These are phyloP conservation scores for Corylus americana DNA, from an alignment of 306 rosid species.

Conservation along the genomic window DNA sequence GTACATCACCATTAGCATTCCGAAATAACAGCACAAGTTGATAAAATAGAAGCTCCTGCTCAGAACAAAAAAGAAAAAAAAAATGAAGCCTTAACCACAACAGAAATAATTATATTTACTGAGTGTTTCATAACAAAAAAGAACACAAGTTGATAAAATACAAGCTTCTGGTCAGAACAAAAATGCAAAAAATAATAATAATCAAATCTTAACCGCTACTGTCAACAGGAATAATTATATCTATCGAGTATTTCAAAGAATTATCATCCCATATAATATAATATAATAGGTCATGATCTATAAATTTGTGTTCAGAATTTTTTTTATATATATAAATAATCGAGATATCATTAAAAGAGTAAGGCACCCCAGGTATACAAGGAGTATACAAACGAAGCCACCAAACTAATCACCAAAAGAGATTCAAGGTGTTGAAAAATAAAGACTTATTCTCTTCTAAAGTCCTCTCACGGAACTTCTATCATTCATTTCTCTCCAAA, in stretches of 20 bases:
- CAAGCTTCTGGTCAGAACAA: too few species aligned
- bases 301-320: not conserved
- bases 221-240: too few species aligned
- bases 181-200: not conserved
- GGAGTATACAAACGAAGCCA: too few species aligned
- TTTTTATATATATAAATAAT: too few species aligned
- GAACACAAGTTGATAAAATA: too few species aligned
- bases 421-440: not conserved
- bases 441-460: too few species aligned
- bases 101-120: not conserved
- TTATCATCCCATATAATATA: not conserved
- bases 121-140: not conserved
- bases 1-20: constrained; percentile 58
- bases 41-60: constrained; percentile 66
- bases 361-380: too few species aligned
- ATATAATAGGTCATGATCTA: not conserved
- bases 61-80: constrained; percentile 13
- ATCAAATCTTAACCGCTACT: too few species aligned
- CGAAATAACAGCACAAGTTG: constrained; percentile 62
- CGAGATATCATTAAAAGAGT: too few species aligned
- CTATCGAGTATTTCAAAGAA: not conserved
- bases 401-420: too few species aligned
- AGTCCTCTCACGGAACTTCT: too few species aligned
- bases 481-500: too few species aligned
- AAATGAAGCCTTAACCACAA: constrained; percentile 19